phyloP scores from a whole-genome alignment of 164 flowering plant species.

The Tetracentron sinense region DNA sequence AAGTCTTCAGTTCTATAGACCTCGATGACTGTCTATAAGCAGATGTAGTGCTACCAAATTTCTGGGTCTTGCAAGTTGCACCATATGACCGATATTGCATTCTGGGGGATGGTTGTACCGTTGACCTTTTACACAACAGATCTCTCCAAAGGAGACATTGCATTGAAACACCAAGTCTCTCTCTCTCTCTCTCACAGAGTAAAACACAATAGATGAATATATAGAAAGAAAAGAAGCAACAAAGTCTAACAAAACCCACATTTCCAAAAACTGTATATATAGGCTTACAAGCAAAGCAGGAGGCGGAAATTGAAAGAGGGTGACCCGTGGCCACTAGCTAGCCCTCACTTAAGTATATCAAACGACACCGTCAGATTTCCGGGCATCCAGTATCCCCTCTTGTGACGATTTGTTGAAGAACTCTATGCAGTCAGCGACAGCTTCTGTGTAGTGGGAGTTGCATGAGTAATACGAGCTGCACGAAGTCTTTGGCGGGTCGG shows the following conservation, averaged over 20 bases:
- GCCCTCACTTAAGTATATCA: conserved; percentile 5
- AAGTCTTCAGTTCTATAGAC: no score
- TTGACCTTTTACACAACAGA: no score
- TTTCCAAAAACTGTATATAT: not conserved
- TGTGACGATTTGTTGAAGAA: conserved; percentile 45
- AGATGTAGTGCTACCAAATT: no score
- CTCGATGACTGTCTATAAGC: no score
- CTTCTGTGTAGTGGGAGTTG: conserved; percentile 44
- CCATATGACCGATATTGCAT: no score
- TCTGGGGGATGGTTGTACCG: no score
- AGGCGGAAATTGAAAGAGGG: not conserved
- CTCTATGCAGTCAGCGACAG: conserved; percentile 58
- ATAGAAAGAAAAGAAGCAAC: no score
- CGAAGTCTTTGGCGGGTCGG: conserved; percentile 63
- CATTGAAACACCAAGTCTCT: no score
- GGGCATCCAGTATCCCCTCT: conserved; percentile 12
- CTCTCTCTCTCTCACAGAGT: not conserved
- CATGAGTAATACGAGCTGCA: conserved; percentile 39
- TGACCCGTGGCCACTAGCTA: no score
- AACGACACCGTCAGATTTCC: conserved; percentile 25
- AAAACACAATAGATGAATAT: not conserved
- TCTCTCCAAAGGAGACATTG: no score
- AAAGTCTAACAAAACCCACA: no score
- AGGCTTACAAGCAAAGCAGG: not conserved
- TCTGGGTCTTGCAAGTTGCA: no score